These are phyloP conservation scores for Verticillium dahliae DNA, from an alignment of 2,329 filamentous ascomycete genomes.

Conservation along the genomic window DNA sequence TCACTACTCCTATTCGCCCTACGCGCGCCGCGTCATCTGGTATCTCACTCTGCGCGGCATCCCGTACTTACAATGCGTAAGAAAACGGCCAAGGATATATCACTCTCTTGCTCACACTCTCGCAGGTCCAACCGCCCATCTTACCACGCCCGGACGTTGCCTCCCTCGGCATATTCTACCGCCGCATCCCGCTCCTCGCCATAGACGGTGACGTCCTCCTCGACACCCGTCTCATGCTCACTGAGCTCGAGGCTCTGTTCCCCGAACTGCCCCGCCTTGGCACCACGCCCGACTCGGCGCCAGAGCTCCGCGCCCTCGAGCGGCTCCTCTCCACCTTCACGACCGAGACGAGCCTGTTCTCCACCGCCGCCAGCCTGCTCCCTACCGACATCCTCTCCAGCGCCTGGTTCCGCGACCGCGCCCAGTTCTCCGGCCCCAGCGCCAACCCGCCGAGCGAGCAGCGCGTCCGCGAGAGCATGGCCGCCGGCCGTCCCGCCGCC, in stretches of 20 bases:
- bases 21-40: constrained; percentile 57
- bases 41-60: constrained; percentile 62
- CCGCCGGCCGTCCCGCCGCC: constrained; percentile 41
- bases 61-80: constrained; percentile 60
- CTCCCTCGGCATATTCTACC: constrained; percentile 56
- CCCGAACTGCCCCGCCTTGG: constrained; percentile 32
- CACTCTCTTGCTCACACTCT: background rate
- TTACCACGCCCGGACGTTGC: constrained; percentile 61
- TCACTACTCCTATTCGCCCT: constrained; percentile 61
- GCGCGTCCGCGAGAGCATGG: constrained; percentile 17
- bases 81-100: constrained; percentile 16
- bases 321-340: constrained; percentile 50
- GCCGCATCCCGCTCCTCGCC: constrained; percentile 62
- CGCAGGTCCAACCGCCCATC: constrained; percentile 57
- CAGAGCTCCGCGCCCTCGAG: constrained; percentile 33
- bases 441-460: background rate
- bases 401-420: constrained; percentile 52
- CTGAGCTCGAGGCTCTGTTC: constrained; percentile 53
- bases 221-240: constrained; percentile 63
- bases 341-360: constrained; percentile 53
- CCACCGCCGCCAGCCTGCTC: constrained; percentile 44
- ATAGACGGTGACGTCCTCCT: constrained; percentile 63
- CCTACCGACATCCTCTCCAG: constrained; percentile 44
- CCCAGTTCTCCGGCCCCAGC: constrained; percentile 26
- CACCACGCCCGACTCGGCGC: constrained; percentile 10